These are phyloP conservation scores for Dendrobium nobile DNA, from an alignment of 106 monocot genomes.

Conservation along the genomic window DNA sequence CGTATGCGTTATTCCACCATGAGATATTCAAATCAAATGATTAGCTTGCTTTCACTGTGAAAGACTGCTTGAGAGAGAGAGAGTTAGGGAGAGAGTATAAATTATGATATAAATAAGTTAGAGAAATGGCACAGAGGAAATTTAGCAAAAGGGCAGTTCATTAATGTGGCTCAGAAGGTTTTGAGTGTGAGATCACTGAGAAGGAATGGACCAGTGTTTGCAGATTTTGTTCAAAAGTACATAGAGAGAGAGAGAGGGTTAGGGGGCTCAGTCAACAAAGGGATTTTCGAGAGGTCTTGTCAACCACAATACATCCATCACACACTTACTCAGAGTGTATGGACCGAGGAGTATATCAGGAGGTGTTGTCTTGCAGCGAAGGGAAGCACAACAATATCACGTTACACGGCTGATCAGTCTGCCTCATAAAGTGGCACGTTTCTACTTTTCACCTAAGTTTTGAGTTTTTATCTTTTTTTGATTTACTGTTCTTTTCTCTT, in stretches of 20 bases:
- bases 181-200: conserved; percentile 7
- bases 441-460: neutral
- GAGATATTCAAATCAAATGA: conserved; percentile 13
- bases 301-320: conserved; percentile 3
- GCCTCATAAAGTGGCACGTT: neutral
- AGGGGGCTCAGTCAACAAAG: conserved; percentile 8
- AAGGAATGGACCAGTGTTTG: conserved; percentile 2
- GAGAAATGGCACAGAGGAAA: neutral
- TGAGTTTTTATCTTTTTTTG: neutral
- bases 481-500: neutral
- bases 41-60: conserved; percentile 5
- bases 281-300: conserved; percentile 11
- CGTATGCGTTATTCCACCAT: neutral
- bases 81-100: neutral
- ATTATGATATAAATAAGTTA: neutral
- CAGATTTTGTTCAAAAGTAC: conserved; percentile 7
- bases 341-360: conserved; percentile 9
- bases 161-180: conserved; percentile 2
- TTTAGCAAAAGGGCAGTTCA: neutral
- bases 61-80: neutral
- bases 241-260: neutral
- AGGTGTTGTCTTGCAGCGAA: neutral
- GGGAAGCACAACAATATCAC: neutral
- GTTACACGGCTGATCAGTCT: neutral
- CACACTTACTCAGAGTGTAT: neutral